A percentile compares a stretch with the other conserved stretches of the same genome.
Conservation (phyloP, 306 rosid species). For the Acacia confusa region DNA sequence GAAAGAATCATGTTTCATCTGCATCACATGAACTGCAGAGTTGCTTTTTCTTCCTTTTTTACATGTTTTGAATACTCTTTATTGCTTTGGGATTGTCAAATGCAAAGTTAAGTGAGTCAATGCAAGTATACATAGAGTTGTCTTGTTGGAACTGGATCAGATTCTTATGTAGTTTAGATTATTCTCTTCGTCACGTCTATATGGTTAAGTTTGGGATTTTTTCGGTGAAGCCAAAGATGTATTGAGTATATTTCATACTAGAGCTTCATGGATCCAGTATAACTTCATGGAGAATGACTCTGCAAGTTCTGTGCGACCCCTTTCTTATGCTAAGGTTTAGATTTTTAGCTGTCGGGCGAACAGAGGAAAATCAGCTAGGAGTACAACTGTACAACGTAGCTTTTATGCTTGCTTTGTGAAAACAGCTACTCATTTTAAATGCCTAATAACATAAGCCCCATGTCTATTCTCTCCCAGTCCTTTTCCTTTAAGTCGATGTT, state of each 20-base stretch:
- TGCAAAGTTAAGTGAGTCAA: neutral
- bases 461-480: neutral
- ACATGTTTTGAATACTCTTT: neutral
- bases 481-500: neutral
- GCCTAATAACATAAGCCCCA: neutral
- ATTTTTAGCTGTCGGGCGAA: neutral
- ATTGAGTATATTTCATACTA: neutral
- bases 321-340: neutral
- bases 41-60: neutral
- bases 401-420: neutral
- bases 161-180: neutral
- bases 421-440: neutral
- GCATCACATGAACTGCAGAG: neutral
- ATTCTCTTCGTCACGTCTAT: neutral
- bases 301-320: neutral
- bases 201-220: neutral
- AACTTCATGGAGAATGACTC: neutral
- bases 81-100: neutral
- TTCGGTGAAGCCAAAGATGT: neutral
- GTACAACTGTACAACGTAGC: neutral
- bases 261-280: neutral
- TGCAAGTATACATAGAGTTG: neutral
- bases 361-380: neutral
- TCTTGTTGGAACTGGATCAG: neutral
- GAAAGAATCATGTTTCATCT: neutral